Conservation (phyloP, 352 stramenopile species). For the Chloridella minuta region DNA sequence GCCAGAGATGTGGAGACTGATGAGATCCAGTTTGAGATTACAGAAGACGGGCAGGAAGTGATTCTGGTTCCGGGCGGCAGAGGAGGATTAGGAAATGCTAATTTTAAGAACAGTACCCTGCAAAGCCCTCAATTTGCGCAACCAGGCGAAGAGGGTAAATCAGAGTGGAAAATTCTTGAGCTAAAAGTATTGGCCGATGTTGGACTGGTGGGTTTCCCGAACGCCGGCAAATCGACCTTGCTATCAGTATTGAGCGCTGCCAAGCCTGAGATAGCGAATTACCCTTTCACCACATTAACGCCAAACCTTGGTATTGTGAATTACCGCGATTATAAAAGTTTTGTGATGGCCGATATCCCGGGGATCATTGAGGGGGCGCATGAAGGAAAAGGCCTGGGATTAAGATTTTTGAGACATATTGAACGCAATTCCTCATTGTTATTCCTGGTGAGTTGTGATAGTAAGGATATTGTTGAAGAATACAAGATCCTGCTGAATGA, state of each 20-base stretch:
- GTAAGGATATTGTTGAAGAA: too few species aligned
- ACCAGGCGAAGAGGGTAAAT: constrained; percentile 49
- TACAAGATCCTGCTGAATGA: too few species aligned
- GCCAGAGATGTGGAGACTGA: background rate
- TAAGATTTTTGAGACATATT: constrained; percentile 89
- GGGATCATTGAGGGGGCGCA: constrained; percentile 34
- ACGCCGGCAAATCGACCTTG: constrained; percentile 77
- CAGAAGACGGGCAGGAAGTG: background rate
- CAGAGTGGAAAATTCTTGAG: constrained; percentile 67
- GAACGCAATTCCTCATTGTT: constrained; percentile 34
- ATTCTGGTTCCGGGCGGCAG: background rate
- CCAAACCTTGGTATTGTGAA: constrained; percentile 51
- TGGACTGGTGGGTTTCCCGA: constrained; percentile 85
- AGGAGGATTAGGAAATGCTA: background rate
- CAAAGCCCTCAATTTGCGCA: background rate
- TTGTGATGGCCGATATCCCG: constrained; percentile 35
- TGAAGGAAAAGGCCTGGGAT: constrained; percentile 72
- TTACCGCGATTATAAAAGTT: constrained; percentile 24
- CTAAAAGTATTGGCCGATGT: constrained; percentile 89
- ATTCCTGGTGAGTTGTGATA: too few species aligned
- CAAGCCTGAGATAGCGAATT: constrained; percentile 61
- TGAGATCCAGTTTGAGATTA: background rate
- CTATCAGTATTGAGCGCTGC: constrained; percentile 54
- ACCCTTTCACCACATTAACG: constrained; percentile 82
- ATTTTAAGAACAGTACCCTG: background rate